Percentiles rank a stretch among this genome's conserved stretches.
These are phyloP conservation scores for Phytopythium ostracodes DNA, from an alignment of 352 stramenopile species.

Conservation along the genomic window DNA sequence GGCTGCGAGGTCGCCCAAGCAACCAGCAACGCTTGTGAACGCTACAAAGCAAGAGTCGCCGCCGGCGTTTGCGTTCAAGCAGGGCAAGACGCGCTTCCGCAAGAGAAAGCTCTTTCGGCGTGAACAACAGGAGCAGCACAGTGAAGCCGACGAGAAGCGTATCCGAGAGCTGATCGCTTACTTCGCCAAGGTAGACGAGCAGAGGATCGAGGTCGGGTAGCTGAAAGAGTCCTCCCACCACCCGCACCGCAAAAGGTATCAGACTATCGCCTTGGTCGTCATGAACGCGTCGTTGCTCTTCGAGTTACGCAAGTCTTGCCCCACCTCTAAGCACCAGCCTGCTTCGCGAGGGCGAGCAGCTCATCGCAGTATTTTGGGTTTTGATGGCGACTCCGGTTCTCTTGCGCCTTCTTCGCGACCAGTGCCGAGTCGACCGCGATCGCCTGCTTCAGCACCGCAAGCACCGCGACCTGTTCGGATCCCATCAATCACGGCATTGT, in stretches of 20 bases:
- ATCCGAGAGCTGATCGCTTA: slow-evolving; percentile 58
- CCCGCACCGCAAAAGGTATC: too few species aligned
- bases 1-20: neutral
- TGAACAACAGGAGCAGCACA: slow-evolving; percentile 23
- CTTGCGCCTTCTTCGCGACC: slow-evolving; percentile 67
- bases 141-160: slow-evolving; percentile 35
- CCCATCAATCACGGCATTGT: neutral
- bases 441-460: slow-evolving; percentile 66
- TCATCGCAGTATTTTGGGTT: slow-evolving; percentile 71
- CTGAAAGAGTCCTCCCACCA: neutral
- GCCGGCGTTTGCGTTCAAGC: slow-evolving; percentile 45
- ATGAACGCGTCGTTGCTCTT: neutral
- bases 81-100: slow-evolving; percentile 39
- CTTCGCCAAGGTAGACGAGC: slow-evolving; percentile 54
- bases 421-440: slow-evolving; percentile 48
- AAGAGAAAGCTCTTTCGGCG: slow-evolving; percentile 30
- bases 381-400: slow-evolving; percentile 72
- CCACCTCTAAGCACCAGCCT: slow-evolving; percentile 17
- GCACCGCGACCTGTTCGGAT: slow-evolving; percentile 49
- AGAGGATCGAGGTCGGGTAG: slow-evolving; percentile 42
- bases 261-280: neutral
- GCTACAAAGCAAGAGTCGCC: slow-evolving; percentile 36
- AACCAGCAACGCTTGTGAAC: slow-evolving; percentile 12
- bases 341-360: slow-evolving; percentile 40
- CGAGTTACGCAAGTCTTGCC: neutral